These are phyloP conservation scores for Acanthamoeba lenticulata DNA, from an alignment of 208 protist genomes.

Conservation along the genomic window DNA sequence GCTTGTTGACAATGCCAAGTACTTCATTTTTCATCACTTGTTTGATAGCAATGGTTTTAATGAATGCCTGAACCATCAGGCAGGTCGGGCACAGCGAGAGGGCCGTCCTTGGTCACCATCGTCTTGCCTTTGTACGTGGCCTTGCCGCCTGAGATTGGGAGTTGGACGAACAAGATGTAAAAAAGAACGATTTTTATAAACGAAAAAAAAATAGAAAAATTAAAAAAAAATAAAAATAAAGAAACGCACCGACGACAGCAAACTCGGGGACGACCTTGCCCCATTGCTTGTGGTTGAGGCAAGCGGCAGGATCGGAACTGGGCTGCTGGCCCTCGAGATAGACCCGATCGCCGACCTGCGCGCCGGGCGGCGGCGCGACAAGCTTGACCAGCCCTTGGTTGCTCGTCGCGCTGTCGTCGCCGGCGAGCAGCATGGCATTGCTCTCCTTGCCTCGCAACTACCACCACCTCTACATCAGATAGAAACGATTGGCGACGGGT, in stretches of 20 bases:
- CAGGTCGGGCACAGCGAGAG: not conserved
- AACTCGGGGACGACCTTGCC: slow-evolving; percentile 29
- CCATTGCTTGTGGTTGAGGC: slow-evolving; percentile 57
- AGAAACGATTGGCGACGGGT: too few relatives aligned
- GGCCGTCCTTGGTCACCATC: not conserved
- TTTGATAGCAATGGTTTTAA: too few relatives aligned
- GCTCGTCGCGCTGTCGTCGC: slow-evolving; percentile 30
- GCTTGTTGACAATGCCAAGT: too few relatives aligned
- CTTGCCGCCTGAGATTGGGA: not conserved
- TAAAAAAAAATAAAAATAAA: not conserved
- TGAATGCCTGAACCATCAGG: slow-evolving; percentile 33
- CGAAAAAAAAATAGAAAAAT: not conserved
- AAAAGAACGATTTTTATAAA: not conserved
- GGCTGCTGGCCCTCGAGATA: slow-evolving; percentile 40
- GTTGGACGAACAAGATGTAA: too few relatives aligned
- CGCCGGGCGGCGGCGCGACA: not conserved
- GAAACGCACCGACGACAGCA: not conserved
- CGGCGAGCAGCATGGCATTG: slow-evolving; percentile 18
- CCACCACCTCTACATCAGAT: too few relatives aligned
- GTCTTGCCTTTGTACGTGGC: slow-evolving; percentile 7
- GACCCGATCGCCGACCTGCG: not conserved
- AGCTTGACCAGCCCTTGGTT: slow-evolving; percentile 28
- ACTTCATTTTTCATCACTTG: too few relatives aligned
- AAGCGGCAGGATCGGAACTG: not conserved
- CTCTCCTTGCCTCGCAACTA: slow-evolving; percentile 50